Base-by-base conservation (phyloP, 768 basidiomycete genomes). In the Chlorophyllum brunneum region DNA sequence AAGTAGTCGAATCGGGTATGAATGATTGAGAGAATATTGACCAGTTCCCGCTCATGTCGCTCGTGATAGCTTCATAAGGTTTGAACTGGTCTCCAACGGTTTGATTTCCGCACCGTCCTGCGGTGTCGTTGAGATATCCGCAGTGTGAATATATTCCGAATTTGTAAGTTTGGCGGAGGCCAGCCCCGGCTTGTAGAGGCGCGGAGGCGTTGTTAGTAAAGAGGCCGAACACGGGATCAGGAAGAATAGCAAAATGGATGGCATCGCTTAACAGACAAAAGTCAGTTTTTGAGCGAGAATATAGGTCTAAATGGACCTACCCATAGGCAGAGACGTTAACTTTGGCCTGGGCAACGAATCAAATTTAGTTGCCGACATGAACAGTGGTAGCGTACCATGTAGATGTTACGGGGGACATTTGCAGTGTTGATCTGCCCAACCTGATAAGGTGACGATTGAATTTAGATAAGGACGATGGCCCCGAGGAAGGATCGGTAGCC, bases 111-210 rank as follows among this genome's bases (percentile, higher is more conserved):
- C 89, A 92, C 43, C 67, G 76, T 23, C 88, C 89, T 26, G 70
- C 72, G 18, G 75, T 74, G 36, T 69, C 66, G 56, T 82, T 78
- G 58, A 85, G 70, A 59, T 84, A 91, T 59, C 77, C 89, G 59
- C 90, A 92, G 63, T 87, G 81, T 16, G 82, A 81, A 69, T 92
- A 92, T 22, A 92, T 71, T n/a, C 90, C 90, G 57, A 86, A 92
- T 54, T 81, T 71, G 69, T 92, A 92, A 54, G 74, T 67, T 63
- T 83, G 78, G 59, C 89, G 80, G 51, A 92, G 68, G 16, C 90
- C 90, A 11, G 72, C 69, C 40, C 71, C 61, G 42, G 67, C 62
- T 42, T 73, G 75, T 2, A 92, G 78, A 3, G 88, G 82, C 37
- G 78, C 75, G 29, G 80, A 79, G 20, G 81, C 72, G 63, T 90